Percentiles rank a stretch among this genome's conserved stretches.
phyloP scores from a whole-genome alignment of 345 rosid genomes.

The Durio zibethinus region DNA sequence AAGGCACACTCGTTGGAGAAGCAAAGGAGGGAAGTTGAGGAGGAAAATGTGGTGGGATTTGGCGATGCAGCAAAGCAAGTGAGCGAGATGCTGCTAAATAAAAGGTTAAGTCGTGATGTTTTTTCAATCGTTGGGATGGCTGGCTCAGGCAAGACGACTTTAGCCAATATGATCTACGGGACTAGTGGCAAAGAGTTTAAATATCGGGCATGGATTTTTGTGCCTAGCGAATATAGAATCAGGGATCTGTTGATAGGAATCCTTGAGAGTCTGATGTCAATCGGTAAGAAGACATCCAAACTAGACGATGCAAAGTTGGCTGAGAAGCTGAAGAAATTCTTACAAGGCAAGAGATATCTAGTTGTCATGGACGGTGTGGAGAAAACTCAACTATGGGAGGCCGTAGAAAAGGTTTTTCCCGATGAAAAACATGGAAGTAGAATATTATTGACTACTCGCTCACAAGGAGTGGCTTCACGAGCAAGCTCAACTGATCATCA shows the following conservation, averaged over 20 bases:
- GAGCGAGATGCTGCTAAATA: slow-evolving; percentile 20
- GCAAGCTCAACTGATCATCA: not conserved
- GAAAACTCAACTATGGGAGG: not conserved
- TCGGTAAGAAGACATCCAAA: not conserved
- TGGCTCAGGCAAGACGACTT: slow-evolving; percentile 36
- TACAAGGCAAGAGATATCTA: not conserved
- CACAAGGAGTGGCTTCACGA: not conserved
- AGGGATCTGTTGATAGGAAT: slow-evolving; percentile 14
- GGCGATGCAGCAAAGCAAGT: not conserved
- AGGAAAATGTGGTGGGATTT: slow-evolving; percentile 6
- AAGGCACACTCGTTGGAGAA: not conserved
- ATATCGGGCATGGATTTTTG: slow-evolving; percentile 31
- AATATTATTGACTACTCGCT: not conserved
- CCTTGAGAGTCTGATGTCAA: not conserved
- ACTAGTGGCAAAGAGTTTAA: slow-evolving; percentile 10
- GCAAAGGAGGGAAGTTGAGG: too few species aligned
- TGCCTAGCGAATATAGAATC: slow-evolving; percentile 15
- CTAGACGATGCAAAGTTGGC: not conserved
- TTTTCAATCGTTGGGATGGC: slow-evolving; percentile 35
- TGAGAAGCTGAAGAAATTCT: not conserved
- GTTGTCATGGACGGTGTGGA: slow-evolving; percentile 6
- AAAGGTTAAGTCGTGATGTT: slow-evolving; percentile 20
- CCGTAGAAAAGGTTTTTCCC: not conserved
- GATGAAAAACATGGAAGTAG: not conserved
- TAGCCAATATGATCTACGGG: slow-evolving; percentile 26